Conservation (phyloP, 305 asterid genomes). For the Nicotiana rustica region DNA sequence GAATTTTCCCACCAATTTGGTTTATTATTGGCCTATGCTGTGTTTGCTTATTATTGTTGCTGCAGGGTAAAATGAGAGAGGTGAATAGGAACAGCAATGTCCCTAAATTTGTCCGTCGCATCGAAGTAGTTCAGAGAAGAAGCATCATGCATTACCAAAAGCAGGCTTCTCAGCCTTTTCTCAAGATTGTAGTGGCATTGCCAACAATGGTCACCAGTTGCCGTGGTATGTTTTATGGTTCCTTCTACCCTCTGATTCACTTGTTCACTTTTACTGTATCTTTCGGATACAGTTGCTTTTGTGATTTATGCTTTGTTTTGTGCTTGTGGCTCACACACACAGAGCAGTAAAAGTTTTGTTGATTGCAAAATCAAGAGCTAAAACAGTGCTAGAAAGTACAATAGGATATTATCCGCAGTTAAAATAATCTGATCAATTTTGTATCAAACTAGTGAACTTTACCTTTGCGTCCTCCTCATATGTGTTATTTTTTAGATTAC, state of each 20-base stretch:
- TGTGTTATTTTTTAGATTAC: neutral
- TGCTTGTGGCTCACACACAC: neutral
- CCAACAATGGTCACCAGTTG: slow-evolving; percentile 98
- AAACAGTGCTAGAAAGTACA: neutral
- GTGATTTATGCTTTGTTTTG: slow-evolving; percentile 19
- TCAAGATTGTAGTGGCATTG: slow-evolving; percentile 93
- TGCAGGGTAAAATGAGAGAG: slow-evolving; percentile 91
- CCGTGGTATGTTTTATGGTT: slow-evolving; percentile 67
- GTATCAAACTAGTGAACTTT: slow-evolving; percentile 20
- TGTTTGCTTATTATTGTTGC: slow-evolving; percentile 36
- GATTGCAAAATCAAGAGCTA: slow-evolving; percentile 16
- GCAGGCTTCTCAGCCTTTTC: slow-evolving; percentile 81
- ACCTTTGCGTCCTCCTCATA: neutral
- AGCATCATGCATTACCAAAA: slow-evolving; percentile 97
- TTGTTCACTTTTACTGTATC: neutral
- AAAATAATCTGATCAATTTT: neutral
- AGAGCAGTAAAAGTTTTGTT: neutral
- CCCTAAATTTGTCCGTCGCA: slow-evolving; percentile 76
- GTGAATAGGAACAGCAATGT: slow-evolving; percentile 70
- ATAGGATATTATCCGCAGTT: neutral
- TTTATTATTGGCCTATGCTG: neutral
- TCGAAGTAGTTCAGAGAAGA: slow-evolving; percentile 84
- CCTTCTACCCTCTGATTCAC: neutral
- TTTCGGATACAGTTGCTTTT: neutral
- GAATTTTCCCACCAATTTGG: slow-evolving; percentile 17